Evolutionary conservation across 805 yeast species (phyloP), one percentile per base, ranked within the genome.

Genomic region (Candida tammaniensis): DNA sequence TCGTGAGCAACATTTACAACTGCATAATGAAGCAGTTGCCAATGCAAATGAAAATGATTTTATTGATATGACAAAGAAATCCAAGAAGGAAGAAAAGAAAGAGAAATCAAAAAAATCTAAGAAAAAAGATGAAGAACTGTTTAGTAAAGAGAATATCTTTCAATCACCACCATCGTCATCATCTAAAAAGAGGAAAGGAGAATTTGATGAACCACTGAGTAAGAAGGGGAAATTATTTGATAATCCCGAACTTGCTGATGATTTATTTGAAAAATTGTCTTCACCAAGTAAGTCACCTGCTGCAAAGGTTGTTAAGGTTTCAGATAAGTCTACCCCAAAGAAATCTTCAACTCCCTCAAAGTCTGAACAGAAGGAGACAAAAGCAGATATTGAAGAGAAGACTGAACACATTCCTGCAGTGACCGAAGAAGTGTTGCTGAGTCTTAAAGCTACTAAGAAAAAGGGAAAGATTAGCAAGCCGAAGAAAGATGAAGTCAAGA

Each of bases 1-100:
- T 8, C 64, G 82, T 2, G 58, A 61, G 0, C 47, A 57, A 27
- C 55, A 75, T 23, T 57, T 75, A 35, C 53, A 52, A 6, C 52
- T 59, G 9, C 52, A 52, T 30, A 40, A 46, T 5, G 10, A 25
- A 10, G 36, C 39, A 5, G 21, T 23, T 9, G 34, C 26, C 16
- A 31, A 32, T 18, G 15, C 36, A 14, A 31, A 30, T 15, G 35
- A 23, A 4, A 27, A 27, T 11, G 45, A 19, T 4, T 40, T 37
- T 25, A 16, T 32, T 10, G 36, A 32, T 22, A 27, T 31, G 27
- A 28, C 24, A 3, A 14, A 13, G 10, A 24, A 31, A n/a, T 3
- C 24, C 27, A 30, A 35, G 26, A 24, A 29, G 17, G n/a, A 27
- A n/a, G 27, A 29, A 16, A 29, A 26, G 10, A 9, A 21, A 21